These are phyloP conservation scores for Candida anglica DNA, from an alignment of 805 yeast species.

Conservation along the genomic window DNA sequence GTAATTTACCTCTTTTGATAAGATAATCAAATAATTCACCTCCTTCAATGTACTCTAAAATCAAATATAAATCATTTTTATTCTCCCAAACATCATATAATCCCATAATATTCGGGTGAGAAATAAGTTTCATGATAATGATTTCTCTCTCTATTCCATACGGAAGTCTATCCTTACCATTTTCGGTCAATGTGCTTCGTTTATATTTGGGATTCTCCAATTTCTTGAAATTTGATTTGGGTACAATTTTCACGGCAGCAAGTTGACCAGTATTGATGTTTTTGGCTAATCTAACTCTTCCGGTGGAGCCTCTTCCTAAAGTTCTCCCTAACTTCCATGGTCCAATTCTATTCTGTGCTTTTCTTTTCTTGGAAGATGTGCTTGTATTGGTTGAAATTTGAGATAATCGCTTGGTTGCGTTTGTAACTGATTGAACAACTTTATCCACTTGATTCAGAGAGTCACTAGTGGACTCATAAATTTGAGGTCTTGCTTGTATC, in stretches of 20 bases:
- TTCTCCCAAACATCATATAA: slow-evolving; percentile 87
- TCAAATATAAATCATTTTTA: slow-evolving; percentile 75
- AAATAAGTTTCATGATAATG: slow-evolving; percentile 76
- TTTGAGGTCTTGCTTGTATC: background rate
- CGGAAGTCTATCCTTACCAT: slow-evolving; percentile 54
- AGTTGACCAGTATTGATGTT: slow-evolving; percentile 79
- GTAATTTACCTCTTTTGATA: slow-evolving; percentile 82
- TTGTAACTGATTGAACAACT: slow-evolving; percentile 43
- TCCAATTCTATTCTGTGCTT: slow-evolving; percentile 63
- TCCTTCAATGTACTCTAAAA: slow-evolving; percentile 93
- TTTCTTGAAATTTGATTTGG: slow-evolving; percentile 67
- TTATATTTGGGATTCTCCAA: slow-evolving; percentile 44
- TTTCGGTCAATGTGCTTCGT: slow-evolving; percentile 23
- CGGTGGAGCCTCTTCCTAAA: slow-evolving; percentile 94
- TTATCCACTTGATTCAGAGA: slow-evolving; percentile 22
- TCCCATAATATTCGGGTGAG: slow-evolving; percentile 76
- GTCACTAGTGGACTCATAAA: background rate
- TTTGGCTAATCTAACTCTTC: slow-evolving; percentile 89
- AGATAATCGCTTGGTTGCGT: slow-evolving; percentile 46
- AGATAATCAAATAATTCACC: slow-evolving; percentile 93
- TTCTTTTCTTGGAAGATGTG: slow-evolving; percentile 38
- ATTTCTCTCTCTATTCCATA: slow-evolving; percentile 86
- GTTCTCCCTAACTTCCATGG: slow-evolving; percentile 98
- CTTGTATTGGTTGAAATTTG: slow-evolving; percentile 44
- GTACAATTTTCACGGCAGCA: slow-evolving; percentile 96